Conservation (phyloP, 2,329 filamentous ascomycete species). For the Colletotrichum chlorophyti region DNA sequence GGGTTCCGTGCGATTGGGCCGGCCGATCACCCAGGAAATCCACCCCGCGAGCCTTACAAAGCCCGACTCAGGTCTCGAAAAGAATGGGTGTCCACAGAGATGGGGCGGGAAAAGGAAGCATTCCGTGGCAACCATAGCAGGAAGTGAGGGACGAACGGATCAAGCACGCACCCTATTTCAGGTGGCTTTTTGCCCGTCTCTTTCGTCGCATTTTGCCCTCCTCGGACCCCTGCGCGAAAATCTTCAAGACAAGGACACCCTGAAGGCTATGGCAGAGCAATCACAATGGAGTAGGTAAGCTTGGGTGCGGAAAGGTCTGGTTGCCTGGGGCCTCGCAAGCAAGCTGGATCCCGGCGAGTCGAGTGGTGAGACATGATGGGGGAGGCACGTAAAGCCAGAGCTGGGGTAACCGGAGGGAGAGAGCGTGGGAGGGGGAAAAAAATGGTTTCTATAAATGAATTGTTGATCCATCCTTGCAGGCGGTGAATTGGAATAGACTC, state of each 20-base stretch:
- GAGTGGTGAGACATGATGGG: constrained; percentile 18
- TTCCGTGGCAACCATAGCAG: constrained; percentile 17
- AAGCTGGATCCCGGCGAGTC: background rate
- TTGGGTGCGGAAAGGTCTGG: too few relatives aligned
- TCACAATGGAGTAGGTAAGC: too few relatives aligned
- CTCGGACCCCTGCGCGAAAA: background rate
- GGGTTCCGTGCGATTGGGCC: constrained; percentile 22
- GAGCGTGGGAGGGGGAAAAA: too few relatives aligned
- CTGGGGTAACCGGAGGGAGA: constrained; percentile 26
- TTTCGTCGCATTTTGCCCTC: background rate
- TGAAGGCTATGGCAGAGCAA: too few relatives aligned
- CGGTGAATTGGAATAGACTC: background rate
- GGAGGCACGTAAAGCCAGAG: constrained; percentile 20
- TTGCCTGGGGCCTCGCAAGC: background rate
- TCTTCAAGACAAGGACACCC: background rate
- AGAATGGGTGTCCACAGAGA: constrained; percentile 9
- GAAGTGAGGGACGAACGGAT: constrained; percentile 20
- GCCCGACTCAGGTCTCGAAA: background rate
- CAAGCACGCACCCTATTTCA: background rate
- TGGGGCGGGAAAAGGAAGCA: constrained; percentile 10
- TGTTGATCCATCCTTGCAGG: constrained; percentile 8
- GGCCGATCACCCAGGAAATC: constrained; percentile 22
- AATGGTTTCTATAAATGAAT: constrained; percentile 23
- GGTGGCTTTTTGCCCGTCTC: background rate
- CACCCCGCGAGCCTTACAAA: constrained; percentile 8